Base-by-base conservation (phyloP, 257 asterid species). In the Penstemon newberryi region DNA sequence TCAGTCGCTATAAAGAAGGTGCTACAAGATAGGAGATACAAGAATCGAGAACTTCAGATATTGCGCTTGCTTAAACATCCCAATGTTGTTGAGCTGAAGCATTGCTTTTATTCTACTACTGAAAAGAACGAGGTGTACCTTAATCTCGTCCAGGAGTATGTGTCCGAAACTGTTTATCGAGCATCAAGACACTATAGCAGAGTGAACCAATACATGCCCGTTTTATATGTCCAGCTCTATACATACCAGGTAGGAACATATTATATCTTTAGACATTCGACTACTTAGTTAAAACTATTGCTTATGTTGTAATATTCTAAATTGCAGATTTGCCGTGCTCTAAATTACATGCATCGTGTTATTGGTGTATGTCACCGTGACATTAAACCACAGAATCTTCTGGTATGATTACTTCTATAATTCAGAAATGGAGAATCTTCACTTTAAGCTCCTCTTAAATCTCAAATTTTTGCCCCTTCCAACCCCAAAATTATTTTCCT, bases 321-420 rank as follows among this genome's bases (percentile, higher is more conserved):
- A 50, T 65, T 47, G 63, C 89, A 87, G 95, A 83, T 87, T 13
- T 87, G 86, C 65, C 82, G 91, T 52, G 87, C 86, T 5, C 77
- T 87, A 50, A 83, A 82, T 72, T 83, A 85, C 76, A 78, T 85
- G 80, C 92, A 87, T 64, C 74, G 77, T 49, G 84, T 81, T 33
- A 58, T 82, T 49, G 88, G 95, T 46, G 89, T 87, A 5, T 83
- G 91, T 52, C 95, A 87, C 78, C 80, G 91, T 56, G 95, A 87
- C 67, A 83, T 87, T 53, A 87, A 87, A 73, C 91, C 95, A 13
- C 95, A 85, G 75, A 87, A 87, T 78, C 61, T 87, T 11, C 83
- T 85, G 81, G 95, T 87, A 80, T 61, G 83, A 4, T 45, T 39
- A 43, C 66, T 6, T 49, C 49, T 37, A 25, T 2, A 25, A 25